Evolutionary conservation across 352 stramenopile species (phyloP).

Genomic region (Phytophthora niederhauseri): DNA sequence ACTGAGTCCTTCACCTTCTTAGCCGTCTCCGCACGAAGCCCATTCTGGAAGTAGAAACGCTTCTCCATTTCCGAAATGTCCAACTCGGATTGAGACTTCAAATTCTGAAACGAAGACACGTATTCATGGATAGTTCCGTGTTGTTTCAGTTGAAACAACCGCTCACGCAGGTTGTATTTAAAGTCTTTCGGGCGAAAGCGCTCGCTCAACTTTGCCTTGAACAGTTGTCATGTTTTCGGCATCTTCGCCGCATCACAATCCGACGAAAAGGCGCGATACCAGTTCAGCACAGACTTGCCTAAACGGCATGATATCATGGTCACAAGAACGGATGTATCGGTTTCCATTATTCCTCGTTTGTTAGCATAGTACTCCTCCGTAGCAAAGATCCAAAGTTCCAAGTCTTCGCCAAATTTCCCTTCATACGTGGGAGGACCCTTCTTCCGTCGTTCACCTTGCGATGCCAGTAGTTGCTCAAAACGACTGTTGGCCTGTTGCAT

Average conservation of each 20-base stretch:
- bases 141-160: slow-evolving; percentile 5
- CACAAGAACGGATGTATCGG: slow-evolving; percentile 9
- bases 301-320: slow-evolving; percentile 7
- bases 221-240: background rate
- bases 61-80: slow-evolving; percentile 1
- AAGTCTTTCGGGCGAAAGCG: slow-evolving; percentile 4
- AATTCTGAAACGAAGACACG: slow-evolving; percentile 5
- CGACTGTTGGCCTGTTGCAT: slow-evolving; percentile 4
- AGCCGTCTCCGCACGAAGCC: background rate
- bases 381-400: slow-evolving; percentile 14
- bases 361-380: slow-evolving; percentile 12
- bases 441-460: slow-evolving; percentile 1
- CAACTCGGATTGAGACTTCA: background rate
- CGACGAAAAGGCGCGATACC: slow-evolving; percentile 5
- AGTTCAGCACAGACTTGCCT: slow-evolving; percentile 13
- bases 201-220: slow-evolving; percentile 2
- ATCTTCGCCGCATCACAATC: background rate
- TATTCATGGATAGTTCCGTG: slow-evolving; percentile 9
- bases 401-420: slow-evolving; percentile 13
- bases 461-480: slow-evolving; percentile 3
- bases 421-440: slow-evolving; percentile 17
- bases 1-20: slow-evolving; percentile 10
- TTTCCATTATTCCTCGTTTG: slow-evolving; percentile 9
- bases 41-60: slow-evolving; percentile 16
- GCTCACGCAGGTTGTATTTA: slow-evolving; percentile 6